A percentile compares a stretch with the other conserved stretches of the same genome.
Conservation (phyloP, 2,329 filamentous ascomycete genomes). For the Colletotrichum sp. region DNA sequence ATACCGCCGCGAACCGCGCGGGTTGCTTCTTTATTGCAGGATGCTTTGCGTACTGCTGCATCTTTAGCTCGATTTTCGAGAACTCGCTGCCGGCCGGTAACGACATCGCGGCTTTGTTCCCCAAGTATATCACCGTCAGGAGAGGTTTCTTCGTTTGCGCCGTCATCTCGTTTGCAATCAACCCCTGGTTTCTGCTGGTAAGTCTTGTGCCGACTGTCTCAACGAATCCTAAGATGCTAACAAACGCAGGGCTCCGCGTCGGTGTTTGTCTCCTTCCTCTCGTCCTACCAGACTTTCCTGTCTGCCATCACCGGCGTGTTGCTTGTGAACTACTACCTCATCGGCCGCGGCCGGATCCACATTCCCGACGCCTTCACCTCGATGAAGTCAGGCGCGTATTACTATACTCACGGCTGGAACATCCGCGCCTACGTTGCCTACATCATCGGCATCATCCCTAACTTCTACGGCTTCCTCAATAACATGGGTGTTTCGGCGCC, state of each 20-base stretch:
- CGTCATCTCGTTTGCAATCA: constrained; percentile 38
- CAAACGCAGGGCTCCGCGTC: constrained; percentile 33
- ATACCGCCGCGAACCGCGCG: constrained; percentile 37
- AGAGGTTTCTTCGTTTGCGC: constrained; percentile 41
- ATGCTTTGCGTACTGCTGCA: constrained; percentile 44
- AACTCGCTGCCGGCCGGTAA: constrained; percentile 45
- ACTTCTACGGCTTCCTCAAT: constrained; percentile 45
- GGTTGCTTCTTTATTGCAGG: constrained; percentile 45
- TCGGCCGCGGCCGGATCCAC: constrained; percentile 37
- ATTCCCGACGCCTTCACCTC: constrained; percentile 31
- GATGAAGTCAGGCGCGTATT: constrained; percentile 4
- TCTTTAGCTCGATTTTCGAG: constrained; percentile 49
- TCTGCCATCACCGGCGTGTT: constrained; percentile 45
- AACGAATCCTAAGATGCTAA: constrained; percentile 39
- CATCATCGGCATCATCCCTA: constrained; percentile 39
- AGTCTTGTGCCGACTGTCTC: constrained; percentile 36
- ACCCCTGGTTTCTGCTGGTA: constrained; percentile 43
- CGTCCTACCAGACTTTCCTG: constrained; percentile 40
- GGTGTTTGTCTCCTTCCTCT: constrained; percentile 40
- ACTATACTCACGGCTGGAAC: constrained; percentile 16
- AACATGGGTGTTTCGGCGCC: constrained; percentile 43
- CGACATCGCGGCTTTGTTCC: constrained; percentile 42
- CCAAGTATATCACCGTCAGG: constrained; percentile 41
- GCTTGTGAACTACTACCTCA: constrained; percentile 37
- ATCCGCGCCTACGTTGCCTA: constrained; percentile 23